Conservation (phyloP, 331 rosid species). For the Quercus phellos region DNA sequence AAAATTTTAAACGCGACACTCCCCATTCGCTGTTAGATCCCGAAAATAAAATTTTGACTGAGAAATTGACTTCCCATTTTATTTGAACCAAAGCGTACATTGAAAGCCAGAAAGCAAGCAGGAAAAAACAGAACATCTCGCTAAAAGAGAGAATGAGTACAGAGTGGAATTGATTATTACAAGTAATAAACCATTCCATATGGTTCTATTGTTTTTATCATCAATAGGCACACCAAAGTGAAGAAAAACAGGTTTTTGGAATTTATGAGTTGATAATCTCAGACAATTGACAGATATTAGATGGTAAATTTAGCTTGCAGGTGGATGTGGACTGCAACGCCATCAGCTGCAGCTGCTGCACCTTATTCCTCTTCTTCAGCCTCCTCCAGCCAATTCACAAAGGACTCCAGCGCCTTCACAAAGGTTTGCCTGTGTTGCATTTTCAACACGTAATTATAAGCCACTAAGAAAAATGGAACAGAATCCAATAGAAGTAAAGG, state of each 20-base stretch:
- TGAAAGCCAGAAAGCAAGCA: no score
- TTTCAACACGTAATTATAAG: conserved; percentile 11
- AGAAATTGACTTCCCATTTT: no score
- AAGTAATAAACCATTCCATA: background rate
- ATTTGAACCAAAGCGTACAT: no score
- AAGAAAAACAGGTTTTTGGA: background rate
- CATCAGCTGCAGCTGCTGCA: conserved; percentile 18
- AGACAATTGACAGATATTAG: conserved; percentile 1
- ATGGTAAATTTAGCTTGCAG: background rate
- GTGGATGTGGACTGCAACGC: background rate
- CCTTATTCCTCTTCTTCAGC: conserved; percentile 95
- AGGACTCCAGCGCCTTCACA: conserved; percentile 92
- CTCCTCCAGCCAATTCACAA: conserved; percentile 98
- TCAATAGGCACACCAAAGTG: background rate
- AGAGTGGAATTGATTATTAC: background rate
- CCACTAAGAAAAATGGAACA: background rate
- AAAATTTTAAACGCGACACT: no score
- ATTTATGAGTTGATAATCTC: conserved; percentile 24
- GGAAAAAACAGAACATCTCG: no score
- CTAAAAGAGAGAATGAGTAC: background rate
- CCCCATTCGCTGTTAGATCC: no score
- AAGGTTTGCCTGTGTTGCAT: conserved; percentile 86
- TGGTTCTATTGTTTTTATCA: background rate
- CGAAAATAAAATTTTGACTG: no score
- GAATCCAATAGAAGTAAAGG: background rate